Evolutionary conservation across 2,329 filamentous ascomycete genomes (phyloP).

Genomic region (Macroventuria anomochaeta): DNA sequence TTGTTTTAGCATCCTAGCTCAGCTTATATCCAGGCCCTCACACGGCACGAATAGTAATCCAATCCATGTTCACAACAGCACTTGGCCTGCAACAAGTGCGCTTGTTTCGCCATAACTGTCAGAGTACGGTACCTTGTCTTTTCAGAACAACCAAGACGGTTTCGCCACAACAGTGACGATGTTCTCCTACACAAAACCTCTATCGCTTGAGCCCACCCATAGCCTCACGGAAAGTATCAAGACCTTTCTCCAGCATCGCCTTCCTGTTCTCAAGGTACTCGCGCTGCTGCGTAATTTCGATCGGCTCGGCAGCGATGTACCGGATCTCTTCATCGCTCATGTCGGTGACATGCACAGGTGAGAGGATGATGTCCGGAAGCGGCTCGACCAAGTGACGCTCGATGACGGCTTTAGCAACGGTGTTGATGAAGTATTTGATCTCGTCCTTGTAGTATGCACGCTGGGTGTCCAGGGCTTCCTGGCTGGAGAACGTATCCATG

Average conservation of each 20-base stretch:
- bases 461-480: slow-evolving; percentile 47
- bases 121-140: too few relatives aligned
- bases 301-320: slow-evolving; percentile 45
- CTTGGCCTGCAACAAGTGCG: too few relatives aligned
- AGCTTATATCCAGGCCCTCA: too few relatives aligned
- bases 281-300: slow-evolving; percentile 35
- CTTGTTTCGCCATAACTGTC: too few relatives aligned
- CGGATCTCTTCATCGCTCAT: slow-evolving; percentile 47
- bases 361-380: slow-evolving; percentile 39
- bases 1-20: too few relatives aligned
- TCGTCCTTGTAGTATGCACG: slow-evolving; percentile 50
- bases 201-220: slow-evolving; percentile 27
- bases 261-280: slow-evolving; percentile 35
- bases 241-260: slow-evolving; percentile 46
- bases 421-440: slow-evolving; percentile 46
- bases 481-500: slow-evolving; percentile 44
- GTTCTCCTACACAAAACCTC: too few relatives aligned
- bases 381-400: slow-evolving; percentile 48
- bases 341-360: slow-evolving; percentile 35
- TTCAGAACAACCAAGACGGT: too few relatives aligned
- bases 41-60: too few relatives aligned
- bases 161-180: too few relatives aligned
- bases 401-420: slow-evolving; percentile 46
- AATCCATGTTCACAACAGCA: too few relatives aligned
- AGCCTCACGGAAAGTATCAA: slow-evolving; percentile 41